Percentiles rank a stretch among this genome's conserved stretches.
These are phyloP conservation scores for Panus rudis DNA, from an alignment of 768 basidiomycete species.

Conservation along the genomic window DNA sequence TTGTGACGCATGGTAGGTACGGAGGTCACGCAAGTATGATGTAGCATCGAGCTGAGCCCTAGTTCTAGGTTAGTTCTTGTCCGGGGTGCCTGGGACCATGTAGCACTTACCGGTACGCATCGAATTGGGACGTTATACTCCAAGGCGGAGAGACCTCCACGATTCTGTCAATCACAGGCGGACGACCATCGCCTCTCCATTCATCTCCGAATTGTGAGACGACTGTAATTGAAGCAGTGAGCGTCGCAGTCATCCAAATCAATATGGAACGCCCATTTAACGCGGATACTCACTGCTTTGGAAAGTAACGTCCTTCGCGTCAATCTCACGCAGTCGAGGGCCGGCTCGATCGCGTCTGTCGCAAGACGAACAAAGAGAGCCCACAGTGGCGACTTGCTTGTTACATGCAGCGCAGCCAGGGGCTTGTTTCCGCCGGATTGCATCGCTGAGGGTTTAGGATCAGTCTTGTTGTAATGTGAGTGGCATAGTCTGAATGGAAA, in stretches of 20 bases:
- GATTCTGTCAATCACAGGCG: conserved; percentile 45
- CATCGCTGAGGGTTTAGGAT: conserved; percentile 23
- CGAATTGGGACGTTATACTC: too few species aligned
- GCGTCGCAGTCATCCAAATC: neutral
- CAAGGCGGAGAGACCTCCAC: conserved; percentile 42
- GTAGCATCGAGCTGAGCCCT: conserved; percentile 23
- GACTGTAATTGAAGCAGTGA: conserved; percentile 19
- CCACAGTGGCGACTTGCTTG: neutral
- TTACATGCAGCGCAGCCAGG: neutral
- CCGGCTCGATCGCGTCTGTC: conserved; percentile 16
- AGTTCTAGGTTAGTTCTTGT: too few species aligned
- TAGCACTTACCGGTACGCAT: too few species aligned
- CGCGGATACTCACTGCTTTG: conserved; percentile 39
- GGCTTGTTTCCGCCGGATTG: conserved; percentile 26
- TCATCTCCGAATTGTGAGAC: conserved; percentile 46
- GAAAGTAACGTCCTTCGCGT: conserved; percentile 38
- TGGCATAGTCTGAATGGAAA: conserved; percentile 3
- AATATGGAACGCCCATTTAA: conserved; percentile 8
- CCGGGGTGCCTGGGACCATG: too few species aligned
- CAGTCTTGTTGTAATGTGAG: conserved; percentile 2
- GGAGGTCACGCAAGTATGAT: conserved; percentile 37
- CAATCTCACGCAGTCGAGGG: conserved; percentile 43
- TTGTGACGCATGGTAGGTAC: conserved; percentile 57
- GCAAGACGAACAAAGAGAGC: neutral
- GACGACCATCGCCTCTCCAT: conserved; percentile 36